A percentile compares a stretch with the other conserved stretches of the same genome.
Evolutionary conservation across 805 yeast genomes (phyloP).

Genomic region (Blastobotrys terrestris): DNA sequence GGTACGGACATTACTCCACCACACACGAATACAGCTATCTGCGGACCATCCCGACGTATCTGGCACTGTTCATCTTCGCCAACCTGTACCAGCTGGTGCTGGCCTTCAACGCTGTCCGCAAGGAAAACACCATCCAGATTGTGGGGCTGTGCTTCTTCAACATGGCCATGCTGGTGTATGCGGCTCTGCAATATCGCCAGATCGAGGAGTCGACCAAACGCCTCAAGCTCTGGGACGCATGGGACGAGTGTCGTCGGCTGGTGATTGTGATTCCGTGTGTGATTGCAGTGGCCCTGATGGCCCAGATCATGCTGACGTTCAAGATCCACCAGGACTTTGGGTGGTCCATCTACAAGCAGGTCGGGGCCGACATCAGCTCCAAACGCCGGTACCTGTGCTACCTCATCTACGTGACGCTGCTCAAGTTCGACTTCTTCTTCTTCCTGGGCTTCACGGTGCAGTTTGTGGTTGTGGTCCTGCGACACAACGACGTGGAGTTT

Average conservation of each 20-base stretch:
- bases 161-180: slow-evolving; percentile 39
- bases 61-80: slow-evolving; percentile 44
- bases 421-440: slow-evolving; percentile 41
- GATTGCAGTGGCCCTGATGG: slow-evolving; percentile 33
- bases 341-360: slow-evolving; percentile 42
- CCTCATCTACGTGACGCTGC: slow-evolving; percentile 33
- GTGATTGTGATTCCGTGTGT: slow-evolving; percentile 40
- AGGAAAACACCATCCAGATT: slow-evolving; percentile 34
- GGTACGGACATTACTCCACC: slow-evolving; percentile 12
- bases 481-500: slow-evolving; percentile 38
- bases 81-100: slow-evolving; percentile 38
- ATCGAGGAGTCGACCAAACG: slow-evolving; percentile 25
- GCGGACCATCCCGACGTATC: slow-evolving; percentile 33
- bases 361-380: slow-evolving; percentile 41
- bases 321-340: slow-evolving; percentile 36
- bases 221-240: slow-evolving; percentile 25
- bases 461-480: slow-evolving; percentile 40
- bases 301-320: slow-evolving; percentile 30
- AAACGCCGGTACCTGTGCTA: slow-evolving; percentile 31
- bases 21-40: slow-evolving; percentile 18
- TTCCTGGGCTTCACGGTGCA: slow-evolving; percentile 46
- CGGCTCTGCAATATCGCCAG: slow-evolving; percentile 43
- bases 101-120: slow-evolving; percentile 34
- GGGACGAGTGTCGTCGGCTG: slow-evolving; percentile 15
- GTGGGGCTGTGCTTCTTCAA: slow-evolving; percentile 37